Evolutionary conservation across 2,329 filamentous ascomycete species (phyloP).

Genomic region (Ophiostoma quercus): DNA sequence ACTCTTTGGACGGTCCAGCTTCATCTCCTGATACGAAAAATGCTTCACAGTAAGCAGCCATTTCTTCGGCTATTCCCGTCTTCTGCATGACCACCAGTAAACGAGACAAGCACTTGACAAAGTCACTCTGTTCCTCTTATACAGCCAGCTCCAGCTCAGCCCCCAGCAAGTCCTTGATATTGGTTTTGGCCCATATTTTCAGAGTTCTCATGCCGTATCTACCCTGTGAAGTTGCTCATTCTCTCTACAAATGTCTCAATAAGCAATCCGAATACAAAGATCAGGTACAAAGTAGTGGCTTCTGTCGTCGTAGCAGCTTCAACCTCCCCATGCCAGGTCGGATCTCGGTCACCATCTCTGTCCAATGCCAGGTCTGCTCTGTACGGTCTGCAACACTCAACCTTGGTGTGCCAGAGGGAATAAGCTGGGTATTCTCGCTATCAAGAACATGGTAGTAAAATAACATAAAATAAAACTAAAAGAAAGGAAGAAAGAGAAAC

Average conservation of each 20-base stretch:
- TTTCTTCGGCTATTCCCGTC: too few relatives aligned
- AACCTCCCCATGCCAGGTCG: neutral
- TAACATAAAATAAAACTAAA: neutral
- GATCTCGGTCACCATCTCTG: neutral
- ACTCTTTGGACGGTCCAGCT: too few relatives aligned
- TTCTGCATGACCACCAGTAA: too few relatives aligned
- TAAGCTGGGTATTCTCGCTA: neutral
- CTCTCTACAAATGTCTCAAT: neutral
- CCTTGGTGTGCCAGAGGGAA: neutral
- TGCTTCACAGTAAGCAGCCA: too few relatives aligned
- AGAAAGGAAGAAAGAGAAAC: neutral
- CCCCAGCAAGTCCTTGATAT: neutral
- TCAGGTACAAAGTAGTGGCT: too few relatives aligned
- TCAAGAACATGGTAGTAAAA: too few relatives aligned
- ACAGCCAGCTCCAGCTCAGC: neutral
- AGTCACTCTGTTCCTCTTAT: neutral
- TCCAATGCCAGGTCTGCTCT: neutral
- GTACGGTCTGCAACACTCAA: neutral
- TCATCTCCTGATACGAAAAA: too few relatives aligned
- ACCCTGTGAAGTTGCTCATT: too few relatives aligned
- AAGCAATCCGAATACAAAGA: neutral
- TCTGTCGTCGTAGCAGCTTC: neutral
- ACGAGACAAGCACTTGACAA: too few relatives aligned
- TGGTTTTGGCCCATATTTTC: neutral
- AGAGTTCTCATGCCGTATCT: neutral